These are phyloP conservation scores for Capronia americana DNA, from an alignment of 2,329 filamentous ascomycete species.

Conservation along the genomic window DNA sequence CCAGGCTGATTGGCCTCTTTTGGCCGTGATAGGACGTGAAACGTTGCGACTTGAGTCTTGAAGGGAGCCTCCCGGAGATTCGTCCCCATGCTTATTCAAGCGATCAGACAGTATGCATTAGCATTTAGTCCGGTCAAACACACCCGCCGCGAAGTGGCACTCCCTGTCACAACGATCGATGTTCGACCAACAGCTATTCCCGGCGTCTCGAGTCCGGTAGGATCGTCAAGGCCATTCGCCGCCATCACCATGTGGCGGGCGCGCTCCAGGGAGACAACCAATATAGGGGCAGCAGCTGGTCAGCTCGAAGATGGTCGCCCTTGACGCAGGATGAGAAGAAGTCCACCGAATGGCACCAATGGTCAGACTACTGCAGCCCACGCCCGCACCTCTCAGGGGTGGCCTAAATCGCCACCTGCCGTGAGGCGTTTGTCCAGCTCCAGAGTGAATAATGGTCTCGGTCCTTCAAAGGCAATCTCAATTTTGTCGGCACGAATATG, in stretches of 20 bases:
- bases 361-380: neutral
- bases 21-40: constrained; percentile 30
- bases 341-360: neutral
- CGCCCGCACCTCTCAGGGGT: neutral
- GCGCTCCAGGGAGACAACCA: neutral
- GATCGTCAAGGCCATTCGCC: neutral
- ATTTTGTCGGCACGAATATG: constrained; percentile 69
- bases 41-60: neutral
- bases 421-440: constrained; percentile 59
- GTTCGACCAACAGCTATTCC: neutral
- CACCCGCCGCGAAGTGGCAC: neutral
- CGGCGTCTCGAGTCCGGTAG: neutral
- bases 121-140: neutral
- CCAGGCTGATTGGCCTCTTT: constrained; percentile 39
- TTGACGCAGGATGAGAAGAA: neutral
- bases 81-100: neutral
- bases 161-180: neutral
- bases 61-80: neutral
- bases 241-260: neutral
- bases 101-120: neutral
- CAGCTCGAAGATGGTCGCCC: neutral
- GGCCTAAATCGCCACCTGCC: constrained; percentile 9
- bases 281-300: neutral
- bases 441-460: constrained; percentile 73
- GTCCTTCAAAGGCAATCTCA: constrained; percentile 60